Conservation (phyloP, 208 protist genomes). For the Trypanosomatidae sp. region DNA sequence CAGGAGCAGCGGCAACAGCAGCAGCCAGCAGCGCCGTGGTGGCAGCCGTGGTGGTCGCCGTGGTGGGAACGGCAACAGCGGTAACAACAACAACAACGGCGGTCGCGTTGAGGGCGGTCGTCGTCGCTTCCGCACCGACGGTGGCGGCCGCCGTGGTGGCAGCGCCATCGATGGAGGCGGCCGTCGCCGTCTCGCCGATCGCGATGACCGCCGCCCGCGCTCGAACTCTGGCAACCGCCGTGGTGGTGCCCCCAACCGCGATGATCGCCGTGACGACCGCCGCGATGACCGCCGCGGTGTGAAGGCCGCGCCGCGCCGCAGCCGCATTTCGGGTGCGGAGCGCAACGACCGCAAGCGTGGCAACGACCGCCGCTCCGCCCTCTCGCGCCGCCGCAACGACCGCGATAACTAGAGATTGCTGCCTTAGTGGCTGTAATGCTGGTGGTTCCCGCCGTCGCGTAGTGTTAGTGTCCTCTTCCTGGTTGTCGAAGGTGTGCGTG, state of each 20-base stretch:
- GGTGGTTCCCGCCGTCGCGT: too few species aligned
- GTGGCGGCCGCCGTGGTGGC: constrained; percentile 16
- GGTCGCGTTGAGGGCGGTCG: constrained; percentile 12
- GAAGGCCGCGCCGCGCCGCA: constrained; percentile 46
- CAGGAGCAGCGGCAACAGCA: constrained; percentile 9
- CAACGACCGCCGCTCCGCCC: constrained; percentile 48
- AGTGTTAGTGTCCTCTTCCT: too few species aligned
- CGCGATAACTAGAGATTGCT: constrained; percentile 41
- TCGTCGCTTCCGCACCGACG: constrained; percentile 25
- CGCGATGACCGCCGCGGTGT: constrained; percentile 38
- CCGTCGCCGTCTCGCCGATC: constrained; percentile 6
- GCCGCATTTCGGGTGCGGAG: constrained; percentile 40
- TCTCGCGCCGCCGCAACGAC: constrained; percentile 56
- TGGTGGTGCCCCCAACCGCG: background rate
- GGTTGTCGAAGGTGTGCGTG: too few species aligned
- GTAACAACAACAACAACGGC: constrained; percentile 4
- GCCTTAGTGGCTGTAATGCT: too few species aligned
- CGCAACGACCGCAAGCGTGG: constrained; percentile 59
- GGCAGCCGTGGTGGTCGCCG: constrained; percentile 11
- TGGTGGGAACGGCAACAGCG: constrained; percentile 3
- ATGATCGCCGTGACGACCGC: constrained; percentile 24
- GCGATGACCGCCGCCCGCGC: constrained; percentile 18
- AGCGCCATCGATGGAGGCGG: constrained; percentile 7
- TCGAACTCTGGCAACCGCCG: background rate
- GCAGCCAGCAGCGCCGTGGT: constrained; percentile 11